These are phyloP conservation scores for Canavalia ensiformis DNA, from an alignment of 306 rosid species.

Conservation along the genomic window DNA sequence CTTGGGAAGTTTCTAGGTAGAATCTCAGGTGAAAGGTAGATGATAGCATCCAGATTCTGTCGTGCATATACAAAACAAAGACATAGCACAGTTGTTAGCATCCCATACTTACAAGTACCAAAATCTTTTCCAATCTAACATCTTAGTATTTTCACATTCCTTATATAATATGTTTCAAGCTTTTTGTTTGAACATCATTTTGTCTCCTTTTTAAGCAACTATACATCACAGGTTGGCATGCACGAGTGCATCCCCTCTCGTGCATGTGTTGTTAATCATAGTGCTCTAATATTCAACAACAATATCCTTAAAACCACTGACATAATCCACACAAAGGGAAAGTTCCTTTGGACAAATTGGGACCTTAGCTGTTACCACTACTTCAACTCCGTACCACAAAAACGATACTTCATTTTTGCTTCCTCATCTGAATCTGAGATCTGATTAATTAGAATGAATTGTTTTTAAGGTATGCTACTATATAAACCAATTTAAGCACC, in stretches of 20 bases:
- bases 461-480: background rate
- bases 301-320: constrained; percentile 43
- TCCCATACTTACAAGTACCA: constrained; percentile 14
- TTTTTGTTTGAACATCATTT: constrained; percentile 6
- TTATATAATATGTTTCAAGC: background rate
- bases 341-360: constrained; percentile 55
- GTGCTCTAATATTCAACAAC: constrained; percentile 38
- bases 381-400: constrained; percentile 49
- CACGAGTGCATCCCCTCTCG: constrained; percentile 44
- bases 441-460: constrained; percentile 40
- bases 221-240: constrained; percentile 51
- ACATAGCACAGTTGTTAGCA: constrained; percentile 46
- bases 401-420: constrained; percentile 53
- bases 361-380: constrained; percentile 58
- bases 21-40: constrained; percentile 4
- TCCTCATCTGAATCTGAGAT: constrained; percentile 56
- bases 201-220: constrained; percentile 28
- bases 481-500: constrained; percentile 33
- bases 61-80: constrained; percentile 30
- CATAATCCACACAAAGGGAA: constrained; percentile 49
- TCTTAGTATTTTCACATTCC: constrained; percentile 23
- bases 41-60: constrained; percentile 40
- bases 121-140: constrained; percentile 26
- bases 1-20: constrained; percentile 47
- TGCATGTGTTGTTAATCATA: constrained; percentile 31